phyloP scores from a whole-genome alignment of 83 land plant genomes.

The Larix sibirica region DNA sequence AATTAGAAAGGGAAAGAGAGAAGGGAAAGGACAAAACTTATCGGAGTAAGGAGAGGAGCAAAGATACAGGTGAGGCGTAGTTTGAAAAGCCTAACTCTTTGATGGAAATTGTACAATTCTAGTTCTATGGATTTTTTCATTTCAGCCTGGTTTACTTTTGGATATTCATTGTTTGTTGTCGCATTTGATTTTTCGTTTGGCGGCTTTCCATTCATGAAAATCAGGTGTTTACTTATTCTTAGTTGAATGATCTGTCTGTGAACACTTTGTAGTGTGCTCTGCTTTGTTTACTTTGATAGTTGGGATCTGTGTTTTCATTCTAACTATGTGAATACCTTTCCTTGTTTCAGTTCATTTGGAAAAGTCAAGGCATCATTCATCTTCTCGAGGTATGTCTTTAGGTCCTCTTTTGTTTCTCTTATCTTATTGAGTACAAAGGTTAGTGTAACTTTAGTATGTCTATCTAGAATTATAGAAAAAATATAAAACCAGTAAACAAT shows the following conservation, averaged over 20 bases:
- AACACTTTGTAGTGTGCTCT: background rate
- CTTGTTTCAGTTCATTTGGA: conserved; percentile 55
- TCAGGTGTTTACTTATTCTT: background rate
- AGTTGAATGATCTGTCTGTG: background rate
- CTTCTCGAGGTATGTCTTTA: conserved; percentile 47
- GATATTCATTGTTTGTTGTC: background rate
- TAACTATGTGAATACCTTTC: background rate
- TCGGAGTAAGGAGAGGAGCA: conserved; percentile 56
- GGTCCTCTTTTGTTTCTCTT: background rate
- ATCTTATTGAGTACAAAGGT: background rate
- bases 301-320: conserved; percentile 8
- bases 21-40: conserved; percentile 50
- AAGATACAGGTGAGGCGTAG: conserved; percentile 38
- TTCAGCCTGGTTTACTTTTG: background rate
- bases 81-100: background rate
- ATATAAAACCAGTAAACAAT: background rate
- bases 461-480: background rate
- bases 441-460: background rate
- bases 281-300: background rate
- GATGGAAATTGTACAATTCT: background rate
- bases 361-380: conserved; percentile 56
- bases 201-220: background rate
- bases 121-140: background rate
- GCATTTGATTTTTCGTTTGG: background rate
- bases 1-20: conserved; percentile 51